Percentiles rank a stretch among this genome's conserved stretches.
Conservation (phyloP, 257 asterid species). For the Coffea eugenioides region DNA sequence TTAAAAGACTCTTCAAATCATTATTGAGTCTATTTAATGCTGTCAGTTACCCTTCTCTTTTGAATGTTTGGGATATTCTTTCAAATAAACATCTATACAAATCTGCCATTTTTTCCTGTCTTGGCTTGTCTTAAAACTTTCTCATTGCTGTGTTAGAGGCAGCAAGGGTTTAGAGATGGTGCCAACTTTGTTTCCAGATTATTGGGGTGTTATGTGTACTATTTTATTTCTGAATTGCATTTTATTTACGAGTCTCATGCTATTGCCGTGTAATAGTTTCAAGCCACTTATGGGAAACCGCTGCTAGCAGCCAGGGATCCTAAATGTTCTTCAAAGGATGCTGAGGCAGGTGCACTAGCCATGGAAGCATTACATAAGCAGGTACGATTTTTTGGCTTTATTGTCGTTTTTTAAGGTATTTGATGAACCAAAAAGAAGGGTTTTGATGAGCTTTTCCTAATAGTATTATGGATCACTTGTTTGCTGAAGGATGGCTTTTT, state of each 20-base stretch:
- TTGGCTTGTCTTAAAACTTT: background rate
- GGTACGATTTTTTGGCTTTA: constrained; percentile 38
- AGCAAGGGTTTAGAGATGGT: background rate
- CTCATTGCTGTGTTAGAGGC: background rate
- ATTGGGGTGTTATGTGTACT: background rate
- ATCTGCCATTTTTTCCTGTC: background rate
- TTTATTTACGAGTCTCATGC: constrained; percentile 9
- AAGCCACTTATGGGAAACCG: constrained; percentile 95
- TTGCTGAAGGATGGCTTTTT: constrained; percentile 32
- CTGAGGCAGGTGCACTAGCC: constrained; percentile 95
- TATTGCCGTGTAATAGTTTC: constrained; percentile 57
- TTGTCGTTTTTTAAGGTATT: background rate
- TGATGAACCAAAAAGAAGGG: no score
- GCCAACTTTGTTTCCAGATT: background rate
- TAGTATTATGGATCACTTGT: background rate
- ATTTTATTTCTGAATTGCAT: background rate
- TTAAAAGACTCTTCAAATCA: no score
- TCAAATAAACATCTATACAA: background rate
- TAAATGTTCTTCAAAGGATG: constrained; percentile 95
- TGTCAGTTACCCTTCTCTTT: background rate
- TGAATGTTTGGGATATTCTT: background rate
- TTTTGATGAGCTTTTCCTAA: background rate
- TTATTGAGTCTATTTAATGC: background rate
- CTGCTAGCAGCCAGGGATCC: constrained; percentile 92
- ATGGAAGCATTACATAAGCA: constrained; percentile 99